These are phyloP conservation scores for Fusarium sp. DNA, from an alignment of 2,329 filamentous ascomycete genomes.

Conservation along the genomic window DNA sequence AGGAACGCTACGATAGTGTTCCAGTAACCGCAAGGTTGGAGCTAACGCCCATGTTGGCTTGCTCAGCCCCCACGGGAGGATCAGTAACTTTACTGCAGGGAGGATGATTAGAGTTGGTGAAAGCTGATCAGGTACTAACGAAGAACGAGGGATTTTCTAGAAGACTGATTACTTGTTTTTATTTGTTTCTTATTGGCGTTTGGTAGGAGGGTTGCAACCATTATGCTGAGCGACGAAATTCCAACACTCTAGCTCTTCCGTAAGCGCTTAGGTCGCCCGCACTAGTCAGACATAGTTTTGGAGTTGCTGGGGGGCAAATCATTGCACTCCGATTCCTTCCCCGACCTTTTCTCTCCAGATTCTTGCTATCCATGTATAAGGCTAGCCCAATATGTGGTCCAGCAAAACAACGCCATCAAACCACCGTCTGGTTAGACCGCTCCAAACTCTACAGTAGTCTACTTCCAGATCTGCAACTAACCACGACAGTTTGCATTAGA, in stretches of 20 bases:
- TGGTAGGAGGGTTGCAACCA: not conserved
- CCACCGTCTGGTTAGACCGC: conserved; percentile 11
- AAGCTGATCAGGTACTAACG: conserved; percentile 5
- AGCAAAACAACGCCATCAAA: not conserved
- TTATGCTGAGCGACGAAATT: not conserved
- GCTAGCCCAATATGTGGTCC: not conserved
- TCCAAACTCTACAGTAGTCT: not conserved
- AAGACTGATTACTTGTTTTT: not conserved
- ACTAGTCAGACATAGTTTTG: not conserved
- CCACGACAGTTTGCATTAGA: not conserved
- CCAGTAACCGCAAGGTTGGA: not conserved
- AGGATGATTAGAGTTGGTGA: not conserved
- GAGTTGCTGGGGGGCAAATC: not conserved
- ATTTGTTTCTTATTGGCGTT: not conserved
- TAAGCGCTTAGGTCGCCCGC: not conserved
- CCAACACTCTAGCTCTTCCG: not conserved
- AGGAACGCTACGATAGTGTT: not conserved
- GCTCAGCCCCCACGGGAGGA: not conserved
- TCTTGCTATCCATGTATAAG: not conserved
- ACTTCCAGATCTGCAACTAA: conserved; percentile 5
- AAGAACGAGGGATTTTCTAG: conserved; percentile 8
- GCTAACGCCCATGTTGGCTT: not conserved
- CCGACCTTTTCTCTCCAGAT: not conserved
- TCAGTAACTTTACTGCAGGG: not conserved
- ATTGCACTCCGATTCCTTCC: too few species aligned